Evolutionary conservation across 441 rosid genomes (phyloP).

Genomic region (Gossypium davidsonii): DNA sequence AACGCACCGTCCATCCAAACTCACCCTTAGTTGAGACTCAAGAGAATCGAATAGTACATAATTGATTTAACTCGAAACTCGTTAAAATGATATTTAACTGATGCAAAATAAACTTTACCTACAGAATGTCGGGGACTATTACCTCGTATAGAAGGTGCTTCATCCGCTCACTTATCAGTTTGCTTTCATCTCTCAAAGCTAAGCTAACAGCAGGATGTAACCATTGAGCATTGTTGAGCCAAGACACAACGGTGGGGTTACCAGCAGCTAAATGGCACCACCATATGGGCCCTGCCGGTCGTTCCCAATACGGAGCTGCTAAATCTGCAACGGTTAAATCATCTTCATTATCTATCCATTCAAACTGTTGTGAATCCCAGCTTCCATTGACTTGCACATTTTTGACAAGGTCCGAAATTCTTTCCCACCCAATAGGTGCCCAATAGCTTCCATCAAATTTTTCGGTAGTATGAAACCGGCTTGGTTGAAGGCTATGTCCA

Average conservation of each 20-base stretch:
- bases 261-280: slow-evolving; percentile 86
- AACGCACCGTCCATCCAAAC: no score
- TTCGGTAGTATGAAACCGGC: slow-evolving; percentile 30
- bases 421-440: slow-evolving; percentile 91
- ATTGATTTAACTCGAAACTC: neutral
- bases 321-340: slow-evolving; percentile 74
- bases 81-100: neutral
- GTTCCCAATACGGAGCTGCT: slow-evolving; percentile 94
- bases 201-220: slow-evolving; percentile 91
- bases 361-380: slow-evolving; percentile 54
- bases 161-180: slow-evolving; percentile 87
- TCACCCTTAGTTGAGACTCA: neutral
- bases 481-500: slow-evolving; percentile 26
- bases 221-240: slow-evolving; percentile 81
- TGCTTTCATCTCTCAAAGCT: slow-evolving; percentile 82
- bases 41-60: neutral
- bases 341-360: slow-evolving; percentile 48
- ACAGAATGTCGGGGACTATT: slow-evolving; percentile 1
- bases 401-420: slow-evolving; percentile 67
- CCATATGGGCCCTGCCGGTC: slow-evolving; percentile 83
- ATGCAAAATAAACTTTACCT: neutral
- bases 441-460: slow-evolving; percentile 60
- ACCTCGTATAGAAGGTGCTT: slow-evolving; percentile 90
- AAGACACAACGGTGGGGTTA: slow-evolving; percentile 48
- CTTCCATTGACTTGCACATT: slow-evolving; percentile 56